Evolutionary conservation across 2,329 filamentous ascomycete genomes (phyloP).

Genomic region (Torrubiella hemipterigena): DNA sequence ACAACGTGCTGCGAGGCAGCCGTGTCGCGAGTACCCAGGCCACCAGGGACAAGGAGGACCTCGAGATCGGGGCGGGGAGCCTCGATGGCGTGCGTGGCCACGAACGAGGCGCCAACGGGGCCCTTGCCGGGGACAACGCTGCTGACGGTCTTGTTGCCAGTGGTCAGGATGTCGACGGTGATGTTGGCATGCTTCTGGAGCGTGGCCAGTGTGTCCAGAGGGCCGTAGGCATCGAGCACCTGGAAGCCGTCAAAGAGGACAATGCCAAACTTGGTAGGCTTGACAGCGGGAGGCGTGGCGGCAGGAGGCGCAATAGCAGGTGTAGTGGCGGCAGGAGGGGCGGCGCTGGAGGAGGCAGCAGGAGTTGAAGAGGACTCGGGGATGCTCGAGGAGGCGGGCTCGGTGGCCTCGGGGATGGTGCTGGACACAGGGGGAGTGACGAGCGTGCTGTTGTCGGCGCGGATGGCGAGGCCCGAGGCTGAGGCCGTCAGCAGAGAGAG

Average conservation of each 20-base stretch:
- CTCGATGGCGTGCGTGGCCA: slow-evolving; percentile 24
- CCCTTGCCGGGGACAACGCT: too few species aligned
- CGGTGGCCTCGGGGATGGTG: too few species aligned
- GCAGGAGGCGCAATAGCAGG: neutral
- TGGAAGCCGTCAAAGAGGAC: slow-evolving; percentile 23
- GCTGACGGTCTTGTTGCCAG: too few species aligned
- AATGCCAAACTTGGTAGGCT: slow-evolving; percentile 15
- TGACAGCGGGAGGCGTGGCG: slow-evolving; percentile 3
- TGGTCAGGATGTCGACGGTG: too few species aligned
- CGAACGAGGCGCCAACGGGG: slow-evolving; percentile 17
- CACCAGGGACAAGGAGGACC: slow-evolving; percentile 27
- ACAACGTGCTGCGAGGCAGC: slow-evolving; percentile 13
- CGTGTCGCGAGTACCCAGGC: slow-evolving; percentile 16
- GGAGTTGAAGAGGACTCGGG: neutral
- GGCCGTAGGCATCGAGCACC: slow-evolving; percentile 27
- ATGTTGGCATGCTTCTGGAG: too few species aligned
- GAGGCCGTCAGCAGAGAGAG: too few species aligned
- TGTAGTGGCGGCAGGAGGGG: neutral
- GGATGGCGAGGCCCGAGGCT: too few species aligned
- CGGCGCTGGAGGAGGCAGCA: neutral
- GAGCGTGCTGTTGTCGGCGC: too few species aligned
- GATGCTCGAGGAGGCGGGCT: too few species aligned
- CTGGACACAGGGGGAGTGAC: too few species aligned
- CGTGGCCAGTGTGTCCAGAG: slow-evolving; percentile 21
- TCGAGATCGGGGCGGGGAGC: slow-evolving; percentile 20